These are phyloP conservation scores for Hepatocystis sp. DNA, from an alignment of 169 alveolate genomes.

Conservation along the genomic window DNA sequence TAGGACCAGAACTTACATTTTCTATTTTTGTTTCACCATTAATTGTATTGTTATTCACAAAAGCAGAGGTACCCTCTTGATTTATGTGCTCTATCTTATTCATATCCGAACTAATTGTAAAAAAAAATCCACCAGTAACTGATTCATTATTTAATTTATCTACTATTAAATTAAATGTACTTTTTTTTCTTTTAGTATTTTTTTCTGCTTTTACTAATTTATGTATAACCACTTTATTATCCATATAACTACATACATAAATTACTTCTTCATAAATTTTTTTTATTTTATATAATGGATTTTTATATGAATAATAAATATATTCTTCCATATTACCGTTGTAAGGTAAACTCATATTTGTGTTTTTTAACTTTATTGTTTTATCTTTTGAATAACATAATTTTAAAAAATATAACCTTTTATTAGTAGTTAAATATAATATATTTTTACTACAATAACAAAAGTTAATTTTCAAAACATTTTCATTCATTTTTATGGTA, in stretches of 20 bases:
- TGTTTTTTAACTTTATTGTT: constrained; percentile 39
- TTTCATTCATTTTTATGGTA: constrained; percentile 43
- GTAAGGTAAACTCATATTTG: constrained; percentile 53
- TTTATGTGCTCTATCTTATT: background rate
- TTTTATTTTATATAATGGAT: constrained; percentile 6
- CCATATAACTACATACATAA: constrained; percentile 57
- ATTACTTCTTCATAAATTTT: constrained; percentile 46
- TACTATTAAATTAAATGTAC: constrained; percentile 25
- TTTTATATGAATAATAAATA: constrained; percentile 44
- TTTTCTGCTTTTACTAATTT: constrained; percentile 53
- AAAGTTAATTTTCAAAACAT: constrained; percentile 36
- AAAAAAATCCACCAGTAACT: constrained; percentile 47
- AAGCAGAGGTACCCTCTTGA: background rate
- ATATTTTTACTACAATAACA: constrained; percentile 37
- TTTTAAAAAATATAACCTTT: constrained; percentile 60
- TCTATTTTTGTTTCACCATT: too few relatives aligned
- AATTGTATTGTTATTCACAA: background rate
- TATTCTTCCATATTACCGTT: constrained; percentile 21
- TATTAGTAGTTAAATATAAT: constrained; percentile 23
- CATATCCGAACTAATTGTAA: constrained; percentile 1
- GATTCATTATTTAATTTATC: constrained; percentile 16
- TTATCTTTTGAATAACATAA: constrained; percentile 29
- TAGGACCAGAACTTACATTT: too few relatives aligned
- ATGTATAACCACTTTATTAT: constrained; percentile 22
- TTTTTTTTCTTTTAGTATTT: constrained; percentile 47